Base-by-base conservation (phyloP, 306 rosid genomes). In the Prunus kanzakura region DNA sequence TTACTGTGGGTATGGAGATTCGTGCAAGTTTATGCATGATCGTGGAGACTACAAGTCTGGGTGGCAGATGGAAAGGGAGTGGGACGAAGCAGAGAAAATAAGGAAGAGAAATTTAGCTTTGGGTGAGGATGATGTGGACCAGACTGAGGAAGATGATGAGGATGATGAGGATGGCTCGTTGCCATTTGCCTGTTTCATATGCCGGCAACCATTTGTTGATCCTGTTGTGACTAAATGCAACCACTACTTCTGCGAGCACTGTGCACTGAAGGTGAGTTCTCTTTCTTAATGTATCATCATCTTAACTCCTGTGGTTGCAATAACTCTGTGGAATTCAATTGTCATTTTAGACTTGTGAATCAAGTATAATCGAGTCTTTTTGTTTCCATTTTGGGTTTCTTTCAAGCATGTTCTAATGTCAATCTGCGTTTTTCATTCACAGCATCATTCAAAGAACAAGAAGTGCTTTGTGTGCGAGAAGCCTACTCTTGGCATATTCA, bases 31-130 rank as follows among this genome's bases (percentile, higher is more conserved):
- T 76, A 89, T 91, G 98, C 98, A 93, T 80, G 98, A 91, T 80
- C 91, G 96, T n/a, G 98, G 96, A 75, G 98, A 93, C 75, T 93
- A 93, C 86, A 91, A 93, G 82, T 79, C 96, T 67, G 96, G 98
- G 29, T 93, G 98, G 98, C 96, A 89, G 78, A 9, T 89, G 96
- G 98, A 93, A 74, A 89, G 86, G 88, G 98, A 93, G 72, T 93
- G 98, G 98, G 95, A 93, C 0, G 98, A 93, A 72, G 93, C 89
- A 51, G 96, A 91, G 91, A 93, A 93, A 84, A 81, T 81, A 30
- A 87, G 98, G 81, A 93, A 76, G 85, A 88, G 91, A 84, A 89
- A 91, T 71, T 68, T 89, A 64, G 96, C 98, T 76, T 76, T 88
- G 27, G 80, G 90, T 27, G 41, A 73, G 46, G 88, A 77, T 66